phyloP scores from a whole-genome alignment of 192 early-diverging fungal species.

The Podila epigama region DNA sequence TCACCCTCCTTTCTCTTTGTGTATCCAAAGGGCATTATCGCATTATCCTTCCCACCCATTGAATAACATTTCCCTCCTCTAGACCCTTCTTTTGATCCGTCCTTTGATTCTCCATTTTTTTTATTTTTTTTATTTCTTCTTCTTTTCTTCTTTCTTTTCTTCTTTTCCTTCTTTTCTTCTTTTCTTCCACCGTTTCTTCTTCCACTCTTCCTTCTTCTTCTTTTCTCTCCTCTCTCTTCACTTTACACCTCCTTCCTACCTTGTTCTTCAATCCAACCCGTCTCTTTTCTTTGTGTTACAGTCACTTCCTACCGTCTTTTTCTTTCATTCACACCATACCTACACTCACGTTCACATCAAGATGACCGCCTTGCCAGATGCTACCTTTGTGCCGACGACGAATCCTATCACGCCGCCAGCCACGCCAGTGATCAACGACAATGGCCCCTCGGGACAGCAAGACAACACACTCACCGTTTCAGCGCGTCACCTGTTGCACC shows the following conservation, averaged over 20 bases:
- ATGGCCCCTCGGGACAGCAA: neutral
- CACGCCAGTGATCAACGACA: slow-evolving; percentile 9
- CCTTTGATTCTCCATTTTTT: neutral
- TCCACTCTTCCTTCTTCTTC: neutral
- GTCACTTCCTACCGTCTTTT: neutral
- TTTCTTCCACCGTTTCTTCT: neutral
- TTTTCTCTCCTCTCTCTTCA: neutral
- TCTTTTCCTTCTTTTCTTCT: neutral
- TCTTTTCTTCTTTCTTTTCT: neutral
- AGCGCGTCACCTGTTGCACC: slow-evolving; percentile 22
- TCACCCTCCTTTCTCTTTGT: too few relatives aligned
- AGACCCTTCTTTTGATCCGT: too few relatives aligned
- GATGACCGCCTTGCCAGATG: slow-evolving; percentile 31
- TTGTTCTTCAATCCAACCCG: neutral
- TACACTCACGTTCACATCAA: neutral
- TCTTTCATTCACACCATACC: neutral
- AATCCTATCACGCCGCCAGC: slow-evolving; percentile 23
- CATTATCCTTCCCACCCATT: too few relatives aligned
- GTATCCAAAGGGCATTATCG: too few relatives aligned
- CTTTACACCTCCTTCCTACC: neutral
- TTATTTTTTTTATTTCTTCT: neutral
- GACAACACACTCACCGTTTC: slow-evolving; percentile 23
- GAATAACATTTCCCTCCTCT: too few relatives aligned
- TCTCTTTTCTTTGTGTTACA: neutral
- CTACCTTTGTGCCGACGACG: slow-evolving; percentile 30